Evolutionary conservation across 2,329 filamentous ascomycete genomes (phyloP).

Genomic region (Aureobasidium leucospermi): DNA sequence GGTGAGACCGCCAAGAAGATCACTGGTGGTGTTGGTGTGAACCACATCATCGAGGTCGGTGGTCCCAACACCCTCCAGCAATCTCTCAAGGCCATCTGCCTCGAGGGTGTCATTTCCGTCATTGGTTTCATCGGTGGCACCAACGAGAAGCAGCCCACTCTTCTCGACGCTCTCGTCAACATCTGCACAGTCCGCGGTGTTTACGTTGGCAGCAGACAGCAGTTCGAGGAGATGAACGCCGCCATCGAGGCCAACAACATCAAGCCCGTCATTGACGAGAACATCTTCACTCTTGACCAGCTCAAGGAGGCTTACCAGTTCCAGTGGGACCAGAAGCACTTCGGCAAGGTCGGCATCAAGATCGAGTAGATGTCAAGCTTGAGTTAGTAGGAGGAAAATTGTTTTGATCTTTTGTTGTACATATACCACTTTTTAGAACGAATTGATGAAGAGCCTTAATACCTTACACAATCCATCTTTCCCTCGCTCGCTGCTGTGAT

Average conservation of each 20-base stretch:
- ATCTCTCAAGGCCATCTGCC: conserved; percentile 33
- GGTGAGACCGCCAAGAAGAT: conserved; percentile 46
- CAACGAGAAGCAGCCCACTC: conserved; percentile 42
- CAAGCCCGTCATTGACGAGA: conserved; percentile 52
- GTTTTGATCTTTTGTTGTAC: background rate
- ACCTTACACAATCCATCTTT: background rate
- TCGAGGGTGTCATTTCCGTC: conserved; percentile 49
- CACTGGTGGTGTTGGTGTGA: conserved; percentile 49
- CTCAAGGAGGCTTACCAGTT: conserved; percentile 44
- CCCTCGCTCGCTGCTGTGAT: too few species aligned
- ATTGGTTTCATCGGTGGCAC: conserved; percentile 52
- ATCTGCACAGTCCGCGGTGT: conserved; percentile 52
- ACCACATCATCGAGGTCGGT: conserved; percentile 60
- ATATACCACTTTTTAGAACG: conserved; percentile 5
- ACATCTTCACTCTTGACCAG: conserved; percentile 47
- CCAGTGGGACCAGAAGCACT: conserved; percentile 42
- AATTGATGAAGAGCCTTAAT: conserved; percentile 4
- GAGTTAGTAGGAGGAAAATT: background rate
- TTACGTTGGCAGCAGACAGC: conserved; percentile 47
- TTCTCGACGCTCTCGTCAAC: conserved; percentile 44
- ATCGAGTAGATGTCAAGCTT: conserved; percentile 24
- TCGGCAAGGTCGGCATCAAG: conserved; percentile 35
- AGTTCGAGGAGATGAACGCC: conserved; percentile 53
- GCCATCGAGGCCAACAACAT: conserved; percentile 54
- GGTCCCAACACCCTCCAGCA: conserved; percentile 54